Base-by-base conservation (phyloP, 345 rosid species). In the Heritiera littoralis region DNA sequence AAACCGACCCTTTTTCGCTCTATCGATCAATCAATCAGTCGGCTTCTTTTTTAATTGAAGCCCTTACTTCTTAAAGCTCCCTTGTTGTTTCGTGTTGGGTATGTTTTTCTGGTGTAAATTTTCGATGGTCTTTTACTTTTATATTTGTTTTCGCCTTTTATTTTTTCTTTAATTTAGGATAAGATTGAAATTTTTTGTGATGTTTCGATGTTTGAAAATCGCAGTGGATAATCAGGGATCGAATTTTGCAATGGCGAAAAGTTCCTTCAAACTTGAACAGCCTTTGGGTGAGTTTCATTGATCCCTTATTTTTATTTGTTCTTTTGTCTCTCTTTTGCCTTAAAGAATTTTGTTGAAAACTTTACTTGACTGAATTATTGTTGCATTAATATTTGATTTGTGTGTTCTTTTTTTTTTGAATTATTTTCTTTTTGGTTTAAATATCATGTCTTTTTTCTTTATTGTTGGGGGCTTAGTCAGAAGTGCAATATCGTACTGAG, bases 221-320 rank as follows among this genome's bases (percentile, higher is more conserved):
- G 84, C 91, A 89, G 90, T 54, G 65, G 79, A 77, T 48, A 74
- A 77, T 77, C 78, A 81, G 45, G 75, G 79, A n/a, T 64, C 72
- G 11, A 70, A 65, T 45, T 48, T 51, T 66, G 70, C 77, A 85
- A 92, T 92, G 97, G 90, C 91, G 74, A 91, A 87, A 79, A 86
- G 85, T 77, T 84, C 90, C 17, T 89, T 91, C 91, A 89, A 89
- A 88, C 86, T 86, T 66, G 89, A 89, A 52, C 92, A 91, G 72
- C 89, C 93, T 23, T 74, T 91, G 79, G 94, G 97, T 92, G 70
- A 32, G 90, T 81, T 46, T 70, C 56, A 64, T 48, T 14, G 67
- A 20, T 46, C 72, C 52, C 64, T 6, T 41, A 2, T 59, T 48
- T 8, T 46, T 46, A 45, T 68, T 18, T 41, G 41, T 48, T 72